A percentile compares a stretch with the other conserved stretches of the same genome.
These are phyloP conservation scores for Geotrichum carabidarum DNA, from an alignment of 1,139 yeast genomes.

Conservation along the genomic window DNA sequence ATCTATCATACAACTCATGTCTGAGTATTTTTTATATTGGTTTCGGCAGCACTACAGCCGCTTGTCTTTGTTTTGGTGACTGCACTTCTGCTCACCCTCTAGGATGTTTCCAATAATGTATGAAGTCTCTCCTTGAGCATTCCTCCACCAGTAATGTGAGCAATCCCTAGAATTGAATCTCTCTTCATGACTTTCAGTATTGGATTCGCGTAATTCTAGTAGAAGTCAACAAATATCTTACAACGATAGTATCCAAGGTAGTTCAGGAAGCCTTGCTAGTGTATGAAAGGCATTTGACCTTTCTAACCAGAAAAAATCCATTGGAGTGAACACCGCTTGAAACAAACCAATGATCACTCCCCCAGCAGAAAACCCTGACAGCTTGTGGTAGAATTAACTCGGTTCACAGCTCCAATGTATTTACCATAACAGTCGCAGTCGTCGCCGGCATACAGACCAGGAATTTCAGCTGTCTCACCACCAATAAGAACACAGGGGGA, in stretches of 20 bases:
- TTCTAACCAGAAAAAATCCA: constrained; percentile 94
- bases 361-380: constrained; percentile 63
- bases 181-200: constrained; percentile 67
- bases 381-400: constrained; percentile 68
- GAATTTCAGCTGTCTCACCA: constrained; percentile 99
- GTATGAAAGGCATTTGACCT: constrained; percentile 63
- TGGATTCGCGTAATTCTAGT: constrained; percentile 94
- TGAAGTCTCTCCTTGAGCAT: constrained; percentile 68
- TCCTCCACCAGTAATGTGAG: constrained; percentile 99
- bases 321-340: constrained; percentile 95
- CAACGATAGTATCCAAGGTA: constrained; percentile 59
- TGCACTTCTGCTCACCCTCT: constrained; percentile 57
- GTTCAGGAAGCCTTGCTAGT: constrained; percentile 84
- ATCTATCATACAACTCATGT: neutral
- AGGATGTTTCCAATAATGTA: constrained; percentile 72
- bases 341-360: constrained; percentile 76
- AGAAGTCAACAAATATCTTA: constrained; percentile 81
- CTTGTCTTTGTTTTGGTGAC: constrained; percentile 57
- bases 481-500: constrained; percentile 98
- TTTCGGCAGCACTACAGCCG: constrained; percentile 44
- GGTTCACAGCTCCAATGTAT: constrained; percentile 94
- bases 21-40: neutral
- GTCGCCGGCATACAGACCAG: constrained; percentile 92
- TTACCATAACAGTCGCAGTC: constrained; percentile 99
- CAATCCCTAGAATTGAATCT: constrained; percentile 74